Conservation (phyloP, 768 basidiomycete species). For the Austroboletus festivus region DNA sequence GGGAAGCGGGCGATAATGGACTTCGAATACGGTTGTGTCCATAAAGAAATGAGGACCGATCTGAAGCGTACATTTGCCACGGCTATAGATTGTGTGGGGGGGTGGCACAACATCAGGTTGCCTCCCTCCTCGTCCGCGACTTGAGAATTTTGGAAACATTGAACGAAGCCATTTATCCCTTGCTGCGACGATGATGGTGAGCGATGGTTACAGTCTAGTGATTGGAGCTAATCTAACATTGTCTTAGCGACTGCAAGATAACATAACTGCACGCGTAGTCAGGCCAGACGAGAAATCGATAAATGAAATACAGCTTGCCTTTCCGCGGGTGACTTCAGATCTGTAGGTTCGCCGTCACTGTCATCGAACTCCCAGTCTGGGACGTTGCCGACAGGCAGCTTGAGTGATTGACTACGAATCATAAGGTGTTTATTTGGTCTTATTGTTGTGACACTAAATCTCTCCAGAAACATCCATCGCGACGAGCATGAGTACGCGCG, state of each 20-base stretch:
- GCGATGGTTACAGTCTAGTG: constrained; percentile 12
- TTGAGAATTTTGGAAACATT: constrained; percentile 70
- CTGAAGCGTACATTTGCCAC: constrained; percentile 66
- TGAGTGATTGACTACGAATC: constrained; percentile 26
- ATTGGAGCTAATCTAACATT: constrained; percentile 47
- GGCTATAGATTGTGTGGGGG: constrained; percentile 60
- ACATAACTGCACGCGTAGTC: constrained; percentile 50
- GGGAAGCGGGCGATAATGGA: constrained; percentile 55
- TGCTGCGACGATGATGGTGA: constrained; percentile 40
- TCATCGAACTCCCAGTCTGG: constrained; percentile 60
- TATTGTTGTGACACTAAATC: constrained; percentile 17
- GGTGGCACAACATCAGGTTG: constrained; percentile 52
- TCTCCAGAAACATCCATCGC: constrained; percentile 3
- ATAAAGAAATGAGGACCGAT: constrained; percentile 75
- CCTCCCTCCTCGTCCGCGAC: constrained; percentile 58
- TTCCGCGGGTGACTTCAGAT: constrained; percentile 49
- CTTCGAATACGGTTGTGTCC: constrained; percentile 70
- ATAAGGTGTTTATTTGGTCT: constrained; percentile 28
- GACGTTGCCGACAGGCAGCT: constrained; percentile 54
- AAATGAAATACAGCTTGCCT: constrained; percentile 40
- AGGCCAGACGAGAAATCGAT: constrained; percentile 6
- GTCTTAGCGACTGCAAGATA: constrained; percentile 63
- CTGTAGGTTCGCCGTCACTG: constrained; percentile 38
- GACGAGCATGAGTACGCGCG: constrained; percentile 41
- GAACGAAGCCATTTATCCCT: constrained; percentile 66